Evolutionary conservation across 2,329 filamentous ascomycete genomes (phyloP), one percentile per base, ranked within the genome.

Genomic region (Cladosporium oxysporum): DNA sequence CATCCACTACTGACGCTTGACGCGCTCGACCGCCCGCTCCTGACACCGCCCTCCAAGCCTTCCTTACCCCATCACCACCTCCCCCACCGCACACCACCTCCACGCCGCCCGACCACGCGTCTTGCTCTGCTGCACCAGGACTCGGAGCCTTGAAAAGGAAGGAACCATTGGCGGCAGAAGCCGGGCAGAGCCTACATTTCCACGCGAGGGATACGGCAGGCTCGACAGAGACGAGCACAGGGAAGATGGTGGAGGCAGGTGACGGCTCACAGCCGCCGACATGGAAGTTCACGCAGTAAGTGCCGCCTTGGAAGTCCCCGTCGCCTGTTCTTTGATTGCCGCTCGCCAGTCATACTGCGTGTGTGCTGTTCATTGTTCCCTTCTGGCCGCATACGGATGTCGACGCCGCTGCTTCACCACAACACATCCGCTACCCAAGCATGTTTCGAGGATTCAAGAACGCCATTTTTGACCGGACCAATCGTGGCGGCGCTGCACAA

Each of bases 251-350:
- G 85, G 93, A 97, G 88, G 91, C 90, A 84, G 93, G 96, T 84
- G 87, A 91, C 71, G 71, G 74, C 68, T 69, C 71, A 83, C 92
- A 88, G 86, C 90, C 92, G 83, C 93, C 93, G 79, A 98, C 93
- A 83, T 98, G 94, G 94, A 98, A 98, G 87, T 98, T 98, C 84
- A 98, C 94, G 81, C 94, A 98, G 93, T 96, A 91, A 82, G 92
- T 78, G 33, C 61, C 66, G 63, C 44, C 67, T 41, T 57, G 55
- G 35, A 50, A 53, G 12, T 28, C 60, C 33, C 23, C 31, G 21
- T 50, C 59, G 50, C 44, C n/a, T 62, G 47, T 26, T 23, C 52
- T 62, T 62, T 62, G 49, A 44, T 55, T 29, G 59, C 60, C 47
- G 49, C 31, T 28, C 60, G 49, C 21, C 12, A 6, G 33, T 23